Evolutionary conservation across 495 filamentous ascomycete species (phyloP).

Genomic region (Xylaria flabelliformis): DNA sequence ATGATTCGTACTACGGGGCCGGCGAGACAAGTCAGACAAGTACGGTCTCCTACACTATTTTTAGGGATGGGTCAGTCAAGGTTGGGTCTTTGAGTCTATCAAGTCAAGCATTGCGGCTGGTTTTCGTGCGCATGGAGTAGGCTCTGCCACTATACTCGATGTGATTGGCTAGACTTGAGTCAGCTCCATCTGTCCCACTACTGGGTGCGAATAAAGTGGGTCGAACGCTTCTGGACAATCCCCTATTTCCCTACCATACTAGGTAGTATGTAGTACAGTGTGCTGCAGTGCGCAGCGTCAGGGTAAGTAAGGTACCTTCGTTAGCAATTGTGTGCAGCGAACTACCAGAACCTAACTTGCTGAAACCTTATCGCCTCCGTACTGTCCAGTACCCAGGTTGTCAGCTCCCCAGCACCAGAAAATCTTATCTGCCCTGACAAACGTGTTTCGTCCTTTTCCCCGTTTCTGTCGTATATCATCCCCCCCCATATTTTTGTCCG

Average conservation of each 20-base stretch:
- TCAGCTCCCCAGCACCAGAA: conserved; percentile 11
- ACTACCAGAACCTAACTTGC: conserved; percentile 6
- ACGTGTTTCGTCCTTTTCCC: conserved; percentile 22
- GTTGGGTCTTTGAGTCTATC: not conserved
- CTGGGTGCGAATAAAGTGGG: conserved; percentile 5
- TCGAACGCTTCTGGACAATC: conserved; percentile 11
- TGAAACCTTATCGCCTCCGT: not conserved
- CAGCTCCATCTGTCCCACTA: not conserved
- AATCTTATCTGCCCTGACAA: conserved; percentile 17
- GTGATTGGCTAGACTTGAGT: conserved; percentile 23
- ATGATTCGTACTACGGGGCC: not conserved
- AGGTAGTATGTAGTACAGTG: not conserved
- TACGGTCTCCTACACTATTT: not conserved
- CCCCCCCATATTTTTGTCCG: conserved; percentile 15
- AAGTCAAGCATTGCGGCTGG: conserved; percentile 15
- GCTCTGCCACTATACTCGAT: not conserved
- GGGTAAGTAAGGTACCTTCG: not conserved
- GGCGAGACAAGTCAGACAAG: conserved; percentile 1
- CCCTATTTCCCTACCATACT: not conserved
- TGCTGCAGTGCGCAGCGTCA: not conserved
- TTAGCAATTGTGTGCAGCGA: conserved; percentile 7
- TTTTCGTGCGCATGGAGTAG: not conserved
- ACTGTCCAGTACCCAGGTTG: not conserved
- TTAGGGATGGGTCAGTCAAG: conserved; percentile 4
- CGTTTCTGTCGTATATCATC: conserved; percentile 13